phyloP scores from a whole-genome alignment of 106 monocot species.

The Phalaenopsis aphrodite region DNA sequence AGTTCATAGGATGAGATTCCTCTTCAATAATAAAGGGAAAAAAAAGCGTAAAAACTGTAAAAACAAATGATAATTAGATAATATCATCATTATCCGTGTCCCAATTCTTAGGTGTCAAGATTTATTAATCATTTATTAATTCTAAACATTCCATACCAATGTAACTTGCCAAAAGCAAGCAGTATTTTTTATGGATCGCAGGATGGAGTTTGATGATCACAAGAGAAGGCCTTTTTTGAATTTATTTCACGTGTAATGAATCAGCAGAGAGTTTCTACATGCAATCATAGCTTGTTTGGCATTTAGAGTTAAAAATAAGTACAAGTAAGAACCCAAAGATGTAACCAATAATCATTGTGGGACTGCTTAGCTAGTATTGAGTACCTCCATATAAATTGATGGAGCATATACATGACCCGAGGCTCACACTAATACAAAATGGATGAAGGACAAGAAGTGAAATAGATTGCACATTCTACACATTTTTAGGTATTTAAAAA shows the following conservation, averaged over 20 bases:
- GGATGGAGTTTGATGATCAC: background rate
- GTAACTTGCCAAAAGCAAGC: background rate
- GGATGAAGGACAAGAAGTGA: background rate
- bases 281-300: background rate
- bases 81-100: background rate
- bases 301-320: background rate
- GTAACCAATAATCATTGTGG: background rate
- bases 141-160: background rate
- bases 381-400: background rate
- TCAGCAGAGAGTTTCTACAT: background rate
- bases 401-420: background rate
- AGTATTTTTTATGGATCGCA: background rate
- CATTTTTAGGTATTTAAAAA: background rate
- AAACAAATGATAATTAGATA: background rate
- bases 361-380: background rate
- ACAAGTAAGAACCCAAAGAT: background rate
- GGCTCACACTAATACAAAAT: background rate
- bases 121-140: background rate
- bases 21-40: too few species aligned
- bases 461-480: background rate
- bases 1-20: background rate
- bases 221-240: constrained; percentile 1
- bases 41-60: too few species aligned
- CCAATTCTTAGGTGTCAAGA: background rate
- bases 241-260: constrained; percentile 4